phyloP scores from a whole-genome alignment of 352 stramenopile genomes.

The Discostella stelligera region DNA sequence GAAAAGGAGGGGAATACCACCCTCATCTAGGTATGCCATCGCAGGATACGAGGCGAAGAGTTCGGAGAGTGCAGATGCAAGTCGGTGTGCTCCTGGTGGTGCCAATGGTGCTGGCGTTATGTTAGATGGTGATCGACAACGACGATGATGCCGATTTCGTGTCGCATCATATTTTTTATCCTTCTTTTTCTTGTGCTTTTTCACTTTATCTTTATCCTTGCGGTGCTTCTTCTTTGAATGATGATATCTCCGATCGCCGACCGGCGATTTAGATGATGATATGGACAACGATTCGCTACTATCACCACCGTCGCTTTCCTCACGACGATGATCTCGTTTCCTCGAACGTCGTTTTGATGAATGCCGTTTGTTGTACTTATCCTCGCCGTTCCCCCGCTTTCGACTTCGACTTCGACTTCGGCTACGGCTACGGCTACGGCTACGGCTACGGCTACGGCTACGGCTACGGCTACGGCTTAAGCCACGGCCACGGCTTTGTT shows the following conservation, averaged over 20 bases:
- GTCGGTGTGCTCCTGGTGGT: slow-evolving; percentile 44
- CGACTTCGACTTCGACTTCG: no score
- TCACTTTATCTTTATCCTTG: slow-evolving; percentile 14
- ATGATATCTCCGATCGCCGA: neutral
- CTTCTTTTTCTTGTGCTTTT: slow-evolving; percentile 36
- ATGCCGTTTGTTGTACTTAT: neutral
- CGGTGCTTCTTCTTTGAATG: slow-evolving; percentile 18
- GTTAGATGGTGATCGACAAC: slow-evolving; percentile 6
- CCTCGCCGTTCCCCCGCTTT: no score
- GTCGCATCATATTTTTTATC: neutral
- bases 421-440: no score
- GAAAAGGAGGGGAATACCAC: slow-evolving; percentile 37
- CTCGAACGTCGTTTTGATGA: slow-evolving; percentile 7
- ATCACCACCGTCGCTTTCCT: slow-evolving; percentile 5
- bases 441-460: no score
- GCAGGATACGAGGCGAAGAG: slow-evolving; percentile 57
- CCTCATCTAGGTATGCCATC: slow-evolving; percentile 64
- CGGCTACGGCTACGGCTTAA: no score
- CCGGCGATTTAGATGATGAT: slow-evolving; percentile 18
- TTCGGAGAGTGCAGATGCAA: slow-evolving; percentile 55
- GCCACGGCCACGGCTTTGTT: no score
- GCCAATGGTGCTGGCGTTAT: neutral
- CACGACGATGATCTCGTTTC: slow-evolving; percentile 19
- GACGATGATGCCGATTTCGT: slow-evolving; percentile 1
- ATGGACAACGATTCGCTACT: slow-evolving; percentile 17